Percentiles rank a stretch among this genome's conserved stretches.
phyloP scores from a whole-genome alignment of 306 rosid genomes.

The Prunus fruticosa region DNA sequence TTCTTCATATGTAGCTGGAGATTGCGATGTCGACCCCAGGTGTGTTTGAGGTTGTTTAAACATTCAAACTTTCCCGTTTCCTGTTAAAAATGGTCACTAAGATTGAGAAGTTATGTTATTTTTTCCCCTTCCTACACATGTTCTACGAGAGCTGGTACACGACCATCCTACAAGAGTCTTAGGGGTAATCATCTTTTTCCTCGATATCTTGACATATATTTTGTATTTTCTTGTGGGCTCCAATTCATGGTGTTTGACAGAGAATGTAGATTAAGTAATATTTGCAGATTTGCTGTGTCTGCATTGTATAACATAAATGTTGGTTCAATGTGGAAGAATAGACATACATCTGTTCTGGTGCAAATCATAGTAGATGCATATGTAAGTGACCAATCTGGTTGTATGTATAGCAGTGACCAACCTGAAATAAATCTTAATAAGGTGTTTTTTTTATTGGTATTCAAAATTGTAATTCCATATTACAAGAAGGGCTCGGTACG shows the following conservation, averaged over 20 bases:
- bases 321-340: background rate
- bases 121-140: conserved; percentile 38
- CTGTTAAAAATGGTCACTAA: conserved; percentile 1
- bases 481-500: background rate
- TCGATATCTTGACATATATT: background rate
- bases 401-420: too few species aligned
- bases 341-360: too few species aligned
- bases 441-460: background rate
- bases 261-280: background rate
- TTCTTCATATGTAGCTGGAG: conserved; percentile 61
- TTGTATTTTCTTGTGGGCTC: background rate
- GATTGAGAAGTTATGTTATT: conserved; percentile 19
- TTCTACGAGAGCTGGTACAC: conserved; percentile 63
- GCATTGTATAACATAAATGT: background rate
- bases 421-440: background rate
- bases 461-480: background rate
- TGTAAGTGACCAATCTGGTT: background rate
- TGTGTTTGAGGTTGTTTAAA: conserved; percentile 76
- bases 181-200: conserved; percentile 51
- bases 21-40: conserved; percentile 83
- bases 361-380: too few species aligned
- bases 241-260: background rate
- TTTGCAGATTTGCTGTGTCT: conserved; percentile 5
- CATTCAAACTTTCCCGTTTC: conserved; percentile 15
- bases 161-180: conserved; percentile 61